These are phyloP conservation scores for Alternaria gaisen DNA, from an alignment of 2,329 filamentous ascomycete species.

Conservation along the genomic window DNA sequence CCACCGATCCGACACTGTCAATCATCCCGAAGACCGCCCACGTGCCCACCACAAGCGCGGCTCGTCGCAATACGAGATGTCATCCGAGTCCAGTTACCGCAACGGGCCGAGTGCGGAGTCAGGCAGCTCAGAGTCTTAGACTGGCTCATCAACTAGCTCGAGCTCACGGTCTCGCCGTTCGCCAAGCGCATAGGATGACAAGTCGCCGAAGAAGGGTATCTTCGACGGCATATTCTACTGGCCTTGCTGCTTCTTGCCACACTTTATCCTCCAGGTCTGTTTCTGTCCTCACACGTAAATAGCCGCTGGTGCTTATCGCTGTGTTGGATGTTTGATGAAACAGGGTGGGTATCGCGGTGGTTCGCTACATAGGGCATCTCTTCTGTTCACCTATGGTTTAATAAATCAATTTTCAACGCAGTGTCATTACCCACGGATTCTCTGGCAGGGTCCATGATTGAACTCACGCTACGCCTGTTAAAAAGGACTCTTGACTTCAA, in stretches of 20 bases:
- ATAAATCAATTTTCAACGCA: not conserved
- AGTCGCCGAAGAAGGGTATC: conserved; percentile 32
- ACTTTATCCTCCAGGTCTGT: conserved; percentile 44
- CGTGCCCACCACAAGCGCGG: conserved; percentile 30
- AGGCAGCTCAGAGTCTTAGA: conserved; percentile 36
- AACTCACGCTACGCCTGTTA: too few species aligned
- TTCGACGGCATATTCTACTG: conserved; percentile 41
- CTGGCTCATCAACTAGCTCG: conserved; percentile 27
- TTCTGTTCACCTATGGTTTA: not conserved
- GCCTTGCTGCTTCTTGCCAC: conserved; percentile 45
- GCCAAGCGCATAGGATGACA: conserved; percentile 36
- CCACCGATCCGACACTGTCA: conserved; percentile 31
- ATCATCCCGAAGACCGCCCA: conserved; percentile 36
- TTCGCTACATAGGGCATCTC: not conserved
- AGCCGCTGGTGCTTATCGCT: not conserved
- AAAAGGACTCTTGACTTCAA: too few species aligned
- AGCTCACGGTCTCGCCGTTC: conserved; percentile 23
- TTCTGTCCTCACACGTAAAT: conserved; percentile 42
- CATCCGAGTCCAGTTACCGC: conserved; percentile 35
- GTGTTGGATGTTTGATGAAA: not conserved
- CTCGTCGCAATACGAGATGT: conserved; percentile 30
- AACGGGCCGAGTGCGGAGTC: conserved; percentile 40
- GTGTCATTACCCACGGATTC: rapidly evolving
- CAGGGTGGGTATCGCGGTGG: not conserved
- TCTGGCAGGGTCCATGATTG: too few species aligned